Evolutionary conservation across 257 asterid species (phyloP).

Genomic region (Solanum ossicruentum): DNA sequence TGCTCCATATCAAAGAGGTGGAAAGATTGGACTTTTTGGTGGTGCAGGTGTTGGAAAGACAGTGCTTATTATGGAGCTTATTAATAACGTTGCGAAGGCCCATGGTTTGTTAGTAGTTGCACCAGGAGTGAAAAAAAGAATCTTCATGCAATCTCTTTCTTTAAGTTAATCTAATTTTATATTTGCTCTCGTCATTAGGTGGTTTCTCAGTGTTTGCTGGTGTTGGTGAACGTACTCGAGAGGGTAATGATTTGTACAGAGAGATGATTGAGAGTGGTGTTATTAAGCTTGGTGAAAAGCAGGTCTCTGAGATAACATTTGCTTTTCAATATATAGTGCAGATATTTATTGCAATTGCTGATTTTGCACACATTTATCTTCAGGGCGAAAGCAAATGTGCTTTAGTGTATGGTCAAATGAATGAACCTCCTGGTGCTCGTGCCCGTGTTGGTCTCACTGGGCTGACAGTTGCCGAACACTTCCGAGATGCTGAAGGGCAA

Average conservation of each 20-base stretch:
- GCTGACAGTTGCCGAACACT: slow-evolving; percentile 12
- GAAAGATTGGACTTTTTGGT: slow-evolving; percentile 93
- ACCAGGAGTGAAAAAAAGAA: neutral
- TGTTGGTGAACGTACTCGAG: slow-evolving; percentile 96
- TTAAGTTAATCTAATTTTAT: neutral
- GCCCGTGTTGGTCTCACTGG: slow-evolving; percentile 14
- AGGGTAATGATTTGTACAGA: slow-evolving; percentile 34
- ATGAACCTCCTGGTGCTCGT: slow-evolving; percentile 17
- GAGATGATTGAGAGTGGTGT: slow-evolving; percentile 14
- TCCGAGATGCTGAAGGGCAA: slow-evolving; percentile 17
- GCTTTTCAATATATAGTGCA: neutral
- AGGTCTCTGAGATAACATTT: neutral
- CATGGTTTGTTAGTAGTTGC: slow-evolving; percentile 43
- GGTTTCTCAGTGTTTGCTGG: slow-evolving; percentile 99
- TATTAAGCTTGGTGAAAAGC: slow-evolving; percentile 82
- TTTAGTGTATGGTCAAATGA: slow-evolving; percentile 16
- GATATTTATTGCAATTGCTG: neutral
- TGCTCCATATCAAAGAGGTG: slow-evolving; percentile 97
- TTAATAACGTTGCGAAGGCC: slow-evolving; percentile 90
- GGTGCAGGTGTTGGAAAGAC: slow-evolving; percentile 99
- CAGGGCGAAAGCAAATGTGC: slow-evolving; percentile 14
- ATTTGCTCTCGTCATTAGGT: slow-evolving; percentile 23
- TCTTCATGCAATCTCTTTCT: neutral
- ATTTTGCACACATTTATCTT: neutral
- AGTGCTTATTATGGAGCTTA: slow-evolving; percentile 91